Evolutionary conservation across 305 asterid genomes (phyloP).

Genomic region (Nicotiana rustica): DNA sequence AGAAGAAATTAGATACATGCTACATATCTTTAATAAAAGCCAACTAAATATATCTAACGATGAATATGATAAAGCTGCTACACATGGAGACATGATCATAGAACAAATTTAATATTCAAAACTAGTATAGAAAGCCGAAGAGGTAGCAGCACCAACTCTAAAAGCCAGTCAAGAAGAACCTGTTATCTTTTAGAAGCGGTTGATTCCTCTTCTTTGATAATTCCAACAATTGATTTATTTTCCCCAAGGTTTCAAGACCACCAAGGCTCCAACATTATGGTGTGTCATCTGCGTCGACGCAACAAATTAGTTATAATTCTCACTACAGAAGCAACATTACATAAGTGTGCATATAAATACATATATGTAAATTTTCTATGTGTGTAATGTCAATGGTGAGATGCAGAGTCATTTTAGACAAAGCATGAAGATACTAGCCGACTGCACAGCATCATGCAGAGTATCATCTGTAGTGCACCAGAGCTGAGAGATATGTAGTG

Average conservation of each 20-base stretch:
- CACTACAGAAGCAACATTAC: not conserved
- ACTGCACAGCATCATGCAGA: slow-evolving; percentile 91
- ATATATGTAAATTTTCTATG: not conserved
- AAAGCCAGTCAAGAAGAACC: not conserved
- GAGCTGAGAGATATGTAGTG: slow-evolving; percentile 88
- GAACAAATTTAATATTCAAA: no score
- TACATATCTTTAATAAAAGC: not conserved
- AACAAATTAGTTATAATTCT: not conserved
- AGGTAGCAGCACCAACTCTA: not conserved
- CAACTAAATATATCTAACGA: not conserved
- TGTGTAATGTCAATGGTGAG: slow-evolving; percentile 6
- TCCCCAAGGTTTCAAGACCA: slow-evolving; percentile 87
- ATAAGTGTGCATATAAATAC: not conserved
- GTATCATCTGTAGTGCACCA: slow-evolving; percentile 93
- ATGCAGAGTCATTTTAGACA: not conserved
- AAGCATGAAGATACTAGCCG: slow-evolving; percentile 54
- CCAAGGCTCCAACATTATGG: slow-evolving; percentile 96
- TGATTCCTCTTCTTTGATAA: slow-evolving; percentile 76
- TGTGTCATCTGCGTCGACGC: slow-evolving; percentile 75
- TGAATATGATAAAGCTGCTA: no score
- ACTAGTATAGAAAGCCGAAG: no score
- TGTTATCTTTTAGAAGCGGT: not conserved
- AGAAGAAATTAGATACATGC: not conserved
- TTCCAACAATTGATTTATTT: slow-evolving; percentile 78
- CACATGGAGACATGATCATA: no score